phyloP scores from a whole-genome alignment of 495 filamentous ascomycete species.

The Penicillium cinerascens region DNA sequence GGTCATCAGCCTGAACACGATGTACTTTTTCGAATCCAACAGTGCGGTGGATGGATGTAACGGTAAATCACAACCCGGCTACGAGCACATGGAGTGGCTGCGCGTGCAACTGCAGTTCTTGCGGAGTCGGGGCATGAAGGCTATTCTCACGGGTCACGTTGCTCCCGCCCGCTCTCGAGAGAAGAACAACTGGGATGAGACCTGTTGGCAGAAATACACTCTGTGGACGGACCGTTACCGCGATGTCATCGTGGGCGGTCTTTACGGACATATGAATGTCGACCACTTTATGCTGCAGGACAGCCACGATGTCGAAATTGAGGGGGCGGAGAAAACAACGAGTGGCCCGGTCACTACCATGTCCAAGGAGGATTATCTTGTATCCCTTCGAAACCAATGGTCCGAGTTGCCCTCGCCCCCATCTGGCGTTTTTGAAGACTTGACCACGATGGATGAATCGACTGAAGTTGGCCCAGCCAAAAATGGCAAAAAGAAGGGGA shows the following conservation, averaged over 20 bases:
- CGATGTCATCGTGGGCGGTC: conserved; percentile 73
- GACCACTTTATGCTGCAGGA: conserved; percentile 97
- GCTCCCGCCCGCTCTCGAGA: conserved; percentile 79
- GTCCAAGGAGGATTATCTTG: conserved; percentile 73
- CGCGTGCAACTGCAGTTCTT: conserved; percentile 84
- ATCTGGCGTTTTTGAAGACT: conserved; percentile 11
- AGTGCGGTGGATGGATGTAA: conserved; percentile 87
- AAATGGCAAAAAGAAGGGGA: conserved; percentile 42
- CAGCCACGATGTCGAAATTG: conserved; percentile 64
- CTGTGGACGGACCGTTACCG: conserved; percentile 86
- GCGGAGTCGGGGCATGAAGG: conserved; percentile 84
- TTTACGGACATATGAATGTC: conserved; percentile 98
- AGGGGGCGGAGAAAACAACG: conserved; percentile 5
- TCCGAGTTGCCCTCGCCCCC: conserved; percentile 64
- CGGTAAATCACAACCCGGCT: conserved; percentile 73
- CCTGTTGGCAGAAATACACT: conserved; percentile 97
- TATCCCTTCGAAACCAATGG: conserved; percentile 75
- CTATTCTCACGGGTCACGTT: conserved; percentile 90
- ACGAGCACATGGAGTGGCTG: conserved; percentile 94
- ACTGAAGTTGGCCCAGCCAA: conserved; percentile 11
- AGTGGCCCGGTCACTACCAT: conserved; percentile 46
- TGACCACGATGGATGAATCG: conserved; percentile 15
- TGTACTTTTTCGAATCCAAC: conserved; percentile 95
- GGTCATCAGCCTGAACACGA: conserved; percentile 92
- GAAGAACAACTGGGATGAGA: conserved; percentile 87